Evolutionary conservation across 2,329 filamentous ascomycete genomes (phyloP).

Genomic region (Colletotrichum cereale): DNA sequence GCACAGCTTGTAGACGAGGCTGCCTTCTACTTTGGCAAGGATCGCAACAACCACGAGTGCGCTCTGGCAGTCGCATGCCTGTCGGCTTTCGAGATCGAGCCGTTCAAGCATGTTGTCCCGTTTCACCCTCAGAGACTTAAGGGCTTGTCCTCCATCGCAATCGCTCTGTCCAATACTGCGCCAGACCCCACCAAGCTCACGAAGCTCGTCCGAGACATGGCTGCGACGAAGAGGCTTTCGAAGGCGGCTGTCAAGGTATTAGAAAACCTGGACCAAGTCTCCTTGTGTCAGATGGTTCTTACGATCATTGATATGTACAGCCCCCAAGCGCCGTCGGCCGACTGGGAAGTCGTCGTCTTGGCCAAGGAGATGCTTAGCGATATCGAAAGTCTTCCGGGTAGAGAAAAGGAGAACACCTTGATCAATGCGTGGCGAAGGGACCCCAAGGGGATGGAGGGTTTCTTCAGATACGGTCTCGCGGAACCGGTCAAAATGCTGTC

Average conservation of each 20-base stretch:
- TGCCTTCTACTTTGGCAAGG: constrained; percentile 58
- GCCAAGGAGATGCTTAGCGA: constrained; percentile 63
- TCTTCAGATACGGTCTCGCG: constrained; percentile 64
- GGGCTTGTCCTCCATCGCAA: constrained; percentile 63
- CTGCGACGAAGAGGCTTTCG: constrained; percentile 37
- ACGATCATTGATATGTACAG: constrained; percentile 60
- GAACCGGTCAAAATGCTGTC: constrained; percentile 62
- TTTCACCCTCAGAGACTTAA: constrained; percentile 65
- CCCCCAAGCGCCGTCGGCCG: constrained; percentile 56
- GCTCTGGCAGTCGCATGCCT: constrained; percentile 63
- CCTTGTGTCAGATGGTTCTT: constrained; percentile 66
- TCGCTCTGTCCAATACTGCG: constrained; percentile 64
- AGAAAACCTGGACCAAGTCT: constrained; percentile 63
- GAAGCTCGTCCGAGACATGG: constrained; percentile 44
- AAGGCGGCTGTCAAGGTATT: constrained; percentile 6
- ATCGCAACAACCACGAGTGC: constrained; percentile 54
- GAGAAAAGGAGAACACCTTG: constrained; percentile 58
- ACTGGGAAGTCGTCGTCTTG: constrained; percentile 59
- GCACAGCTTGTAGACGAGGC: constrained; percentile 59
- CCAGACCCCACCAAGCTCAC: constrained; percentile 51
- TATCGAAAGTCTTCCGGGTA: constrained; percentile 59
- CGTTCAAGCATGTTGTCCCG: constrained; percentile 62
- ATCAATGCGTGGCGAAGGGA: constrained; percentile 59
- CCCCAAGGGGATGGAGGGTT: constrained; percentile 54
- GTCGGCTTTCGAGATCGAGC: constrained; percentile 60